Evolutionary conservation across 2,329 filamentous ascomycete species (phyloP), one percentile per base, ranked within the genome.

Genomic region (Emericellopsis atlantica): DNA sequence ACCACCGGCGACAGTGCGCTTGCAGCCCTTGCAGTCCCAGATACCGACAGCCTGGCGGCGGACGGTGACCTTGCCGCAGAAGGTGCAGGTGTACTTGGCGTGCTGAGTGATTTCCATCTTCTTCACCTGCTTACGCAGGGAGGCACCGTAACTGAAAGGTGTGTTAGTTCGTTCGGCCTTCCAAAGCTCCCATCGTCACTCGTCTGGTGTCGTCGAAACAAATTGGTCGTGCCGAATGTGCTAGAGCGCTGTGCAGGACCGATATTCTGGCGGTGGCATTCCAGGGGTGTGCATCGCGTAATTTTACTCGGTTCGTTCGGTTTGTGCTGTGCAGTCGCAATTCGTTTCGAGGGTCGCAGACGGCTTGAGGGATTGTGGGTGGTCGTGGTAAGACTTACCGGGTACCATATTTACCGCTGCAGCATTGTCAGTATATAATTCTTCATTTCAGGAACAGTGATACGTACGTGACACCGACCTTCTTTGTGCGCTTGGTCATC

Each of bases 81-180:
- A 98, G 54, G 89, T 90, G 81, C 90, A 96, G 64, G 81, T 81
- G 64, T 95, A 96, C 68, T 84, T 84, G 74, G 88, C 87, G 78
- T 98, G 92, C 72, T 96, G 92, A 61, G 86, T 85, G 69, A 96
- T 85, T 83, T 96, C 92, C 84, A 95, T 95, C 85, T 95, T 95
- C 87, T 96, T 96, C 65, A 67, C 64, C 59, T 67, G 89, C 81
- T 96, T 96, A 74, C 89, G 87, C 72, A 96, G 87, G 62, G 92
- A 96, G 66, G 92, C 90, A 89, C 90, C 92, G 72, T 94, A 94
- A 79, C 87, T 90, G 56, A 47, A 48, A n/a, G 33, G 22, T 18
- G 34, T 23, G 45, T 57, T 51, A 59, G 58, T 55, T 50, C 45
- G 37, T 22, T 32, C 26, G 7, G 21, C 32, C 21, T 35, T 31